phyloP scores from a whole-genome alignment of 2,329 filamentous ascomycete species.

The Dactylellina cionopaga region DNA sequence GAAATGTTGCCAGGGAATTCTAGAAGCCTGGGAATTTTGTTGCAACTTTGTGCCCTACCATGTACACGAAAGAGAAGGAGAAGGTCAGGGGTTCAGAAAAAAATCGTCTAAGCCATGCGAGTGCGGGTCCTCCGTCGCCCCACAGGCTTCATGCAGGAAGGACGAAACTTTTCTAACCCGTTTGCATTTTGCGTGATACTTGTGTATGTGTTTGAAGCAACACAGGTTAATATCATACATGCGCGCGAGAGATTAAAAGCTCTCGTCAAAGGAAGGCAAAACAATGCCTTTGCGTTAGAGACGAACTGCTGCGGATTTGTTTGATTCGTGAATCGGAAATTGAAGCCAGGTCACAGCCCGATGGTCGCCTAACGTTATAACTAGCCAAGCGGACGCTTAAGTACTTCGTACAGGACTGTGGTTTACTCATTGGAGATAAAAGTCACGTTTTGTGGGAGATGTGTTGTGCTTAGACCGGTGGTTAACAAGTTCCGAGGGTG shows the following conservation, averaged over 20 bases:
- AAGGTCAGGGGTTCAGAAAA: too few relatives aligned
- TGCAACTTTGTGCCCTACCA: background rate
- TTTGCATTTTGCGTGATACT: too few relatives aligned
- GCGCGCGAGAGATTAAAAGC: too few relatives aligned
- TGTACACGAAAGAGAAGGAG: background rate
- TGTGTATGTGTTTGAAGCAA: too few relatives aligned
- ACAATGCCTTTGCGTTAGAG: too few relatives aligned
- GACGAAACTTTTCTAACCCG: too few relatives aligned
- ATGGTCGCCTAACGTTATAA: slow-evolving; percentile 24
- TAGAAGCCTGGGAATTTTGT: background rate
- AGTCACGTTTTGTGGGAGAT: slow-evolving; percentile 19
- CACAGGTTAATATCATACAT: too few relatives aligned
- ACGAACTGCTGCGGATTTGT: slow-evolving; percentile 4
- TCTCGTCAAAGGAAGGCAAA: too few relatives aligned
- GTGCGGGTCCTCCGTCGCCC: slow-evolving; percentile 27
- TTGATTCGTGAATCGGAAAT: slow-evolving; percentile 26
- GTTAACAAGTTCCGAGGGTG: slow-evolving; percentile 42
- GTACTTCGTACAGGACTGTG: too few relatives aligned
- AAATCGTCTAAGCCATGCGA: slow-evolving; percentile 42
- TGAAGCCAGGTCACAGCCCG: slow-evolving; percentile 33
- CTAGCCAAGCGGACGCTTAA: too few relatives aligned
- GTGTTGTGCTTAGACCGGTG: slow-evolving; percentile 49
- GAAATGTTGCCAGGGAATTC: too few relatives aligned
- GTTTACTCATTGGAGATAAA: slow-evolving; percentile 24
- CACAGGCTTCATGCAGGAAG: slow-evolving; percentile 27